Conservation (phyloP, 495 filamentous ascomycete genomes). For the Lasiosphaeria ovina region DNA sequence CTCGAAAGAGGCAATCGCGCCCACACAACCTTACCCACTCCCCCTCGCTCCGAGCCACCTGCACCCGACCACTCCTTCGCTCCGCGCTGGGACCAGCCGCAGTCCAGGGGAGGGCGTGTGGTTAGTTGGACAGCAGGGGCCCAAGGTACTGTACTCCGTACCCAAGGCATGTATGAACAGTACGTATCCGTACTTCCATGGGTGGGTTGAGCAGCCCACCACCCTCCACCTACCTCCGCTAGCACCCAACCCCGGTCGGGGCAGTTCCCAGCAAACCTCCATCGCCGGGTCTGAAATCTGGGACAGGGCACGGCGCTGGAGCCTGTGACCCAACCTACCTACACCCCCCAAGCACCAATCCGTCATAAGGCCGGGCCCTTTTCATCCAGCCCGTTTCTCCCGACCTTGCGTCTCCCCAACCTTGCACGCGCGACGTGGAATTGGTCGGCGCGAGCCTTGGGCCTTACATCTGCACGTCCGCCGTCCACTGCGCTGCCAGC, state of each 20-base stretch:
- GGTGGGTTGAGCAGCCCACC: neutral
- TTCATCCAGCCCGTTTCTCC: constrained; percentile 17
- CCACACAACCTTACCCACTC: neutral
- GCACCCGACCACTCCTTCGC: neutral
- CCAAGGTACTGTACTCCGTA: neutral
- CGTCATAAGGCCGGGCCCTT: constrained; percentile 29
- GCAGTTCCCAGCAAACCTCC: constrained; percentile 15
- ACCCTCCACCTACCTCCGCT: neutral
- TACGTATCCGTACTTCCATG: too few species aligned
- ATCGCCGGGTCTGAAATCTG: constrained; percentile 7
- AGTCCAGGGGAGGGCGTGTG: constrained; percentile 1
- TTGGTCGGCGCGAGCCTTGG: neutral
- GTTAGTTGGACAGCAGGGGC: neutral
- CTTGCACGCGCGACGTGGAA: neutral
- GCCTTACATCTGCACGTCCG: too few species aligned
- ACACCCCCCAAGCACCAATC: constrained; percentile 19
- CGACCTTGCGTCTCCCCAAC: constrained; percentile 3
- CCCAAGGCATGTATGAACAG: too few species aligned
- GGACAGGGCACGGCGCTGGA: constrained; percentile 19
- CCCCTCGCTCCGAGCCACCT: neutral
- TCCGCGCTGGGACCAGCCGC: constrained; percentile 11
- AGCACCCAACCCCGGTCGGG: constrained; percentile 9
- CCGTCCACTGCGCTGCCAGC: too few species aligned
- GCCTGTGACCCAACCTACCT: constrained; percentile 29
- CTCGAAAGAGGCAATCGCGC: constrained; percentile 13